Conservation (phyloP, 495 filamentous ascomycete species). For the Daldinia grandis region DNA sequence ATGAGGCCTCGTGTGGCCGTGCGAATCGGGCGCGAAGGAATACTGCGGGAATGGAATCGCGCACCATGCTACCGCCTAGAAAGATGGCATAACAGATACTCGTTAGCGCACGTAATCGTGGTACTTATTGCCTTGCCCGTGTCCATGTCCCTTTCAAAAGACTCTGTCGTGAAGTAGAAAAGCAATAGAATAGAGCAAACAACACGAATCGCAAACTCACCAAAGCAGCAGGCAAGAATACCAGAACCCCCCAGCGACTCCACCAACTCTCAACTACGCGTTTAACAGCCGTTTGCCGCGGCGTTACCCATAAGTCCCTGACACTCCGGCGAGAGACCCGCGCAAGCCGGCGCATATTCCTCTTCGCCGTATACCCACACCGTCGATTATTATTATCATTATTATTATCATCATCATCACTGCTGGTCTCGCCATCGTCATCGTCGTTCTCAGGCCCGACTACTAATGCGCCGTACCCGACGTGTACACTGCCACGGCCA, state of each 20-base stretch:
- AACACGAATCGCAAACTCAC: constrained; percentile 50
- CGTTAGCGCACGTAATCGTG: constrained; percentile 21
- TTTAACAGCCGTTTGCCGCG: constrained; percentile 60
- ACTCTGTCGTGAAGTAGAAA: background rate
- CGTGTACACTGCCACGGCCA: constrained; percentile 57
- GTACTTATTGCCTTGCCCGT: background rate
- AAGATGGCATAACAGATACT: constrained; percentile 8
- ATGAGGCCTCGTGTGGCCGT: constrained; percentile 48
- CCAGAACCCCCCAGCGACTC: constrained; percentile 62
- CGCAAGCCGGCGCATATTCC: constrained; percentile 36
- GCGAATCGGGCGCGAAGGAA: constrained; percentile 45
- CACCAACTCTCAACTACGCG: constrained; percentile 66
- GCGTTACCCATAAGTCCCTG: constrained; percentile 63
- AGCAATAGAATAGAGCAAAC: background rate
- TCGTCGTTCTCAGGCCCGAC: constrained; percentile 42
- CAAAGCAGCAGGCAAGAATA: constrained; percentile 64
- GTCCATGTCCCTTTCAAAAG: background rate
- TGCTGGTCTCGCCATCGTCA: constrained; percentile 41
- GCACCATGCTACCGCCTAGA: constrained; percentile 67
- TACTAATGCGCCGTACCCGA: constrained; percentile 58
- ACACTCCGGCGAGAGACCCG: constrained; percentile 52
- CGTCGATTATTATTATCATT: background rate
- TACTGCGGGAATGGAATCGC: constrained; percentile 71
- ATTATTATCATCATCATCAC: constrained; percentile 36
- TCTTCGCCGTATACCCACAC: constrained; percentile 12